Evolutionary conservation across 2,329 filamentous ascomycete species (phyloP), one percentile per base, ranked within the genome.

Genomic region (Xylariales sp.): DNA sequence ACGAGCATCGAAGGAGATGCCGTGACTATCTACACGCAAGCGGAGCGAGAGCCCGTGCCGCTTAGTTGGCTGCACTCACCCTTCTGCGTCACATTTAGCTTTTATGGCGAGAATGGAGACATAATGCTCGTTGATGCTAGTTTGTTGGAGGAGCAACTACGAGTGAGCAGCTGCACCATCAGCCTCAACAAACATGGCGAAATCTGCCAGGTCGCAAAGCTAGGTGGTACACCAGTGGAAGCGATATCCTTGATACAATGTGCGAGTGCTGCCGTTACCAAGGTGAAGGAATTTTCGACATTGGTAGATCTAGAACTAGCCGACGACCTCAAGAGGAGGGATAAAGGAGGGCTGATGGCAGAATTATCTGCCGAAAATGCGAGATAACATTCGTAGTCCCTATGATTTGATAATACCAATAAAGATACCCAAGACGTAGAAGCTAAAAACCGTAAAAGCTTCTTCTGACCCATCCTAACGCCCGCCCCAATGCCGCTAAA

Each of bases 1-100:
- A 93, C 94, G 5, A 90, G 90, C 73, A 92, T 97, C 41, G 91
- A 94, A 75, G 93, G 93, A 65, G 94, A 94, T 74, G 87, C 89
- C 36, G 87, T 97, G 71, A 97, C 92, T 1, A 89, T 98, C 50
- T 97, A 95, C 81, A 92, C 91, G 1, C 81, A 91, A 3, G 89
- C 92, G 12, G 95, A 99, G 83, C 87, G 96, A 70, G 94, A 97
- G 71, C 95, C 95, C 0, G 93, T 97, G 53, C 90, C 93, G 54
- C 85, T 99, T 69, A 94, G 93, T 74, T 93, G 97, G 84, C 87
- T 97, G 71, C 96, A 98, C 81, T 92, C 93, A 73, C 96, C 96
- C 0, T 91, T 97, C 62, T 97, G 94, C 77, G 86, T 97, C 53
- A 97, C 94, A 0, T 97, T 97, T 80, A 93, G 90, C 75, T 95